Evolutionary conservation across 2,329 filamentous ascomycete species (phyloP).

Genomic region (Westerdykella sp.): DNA sequence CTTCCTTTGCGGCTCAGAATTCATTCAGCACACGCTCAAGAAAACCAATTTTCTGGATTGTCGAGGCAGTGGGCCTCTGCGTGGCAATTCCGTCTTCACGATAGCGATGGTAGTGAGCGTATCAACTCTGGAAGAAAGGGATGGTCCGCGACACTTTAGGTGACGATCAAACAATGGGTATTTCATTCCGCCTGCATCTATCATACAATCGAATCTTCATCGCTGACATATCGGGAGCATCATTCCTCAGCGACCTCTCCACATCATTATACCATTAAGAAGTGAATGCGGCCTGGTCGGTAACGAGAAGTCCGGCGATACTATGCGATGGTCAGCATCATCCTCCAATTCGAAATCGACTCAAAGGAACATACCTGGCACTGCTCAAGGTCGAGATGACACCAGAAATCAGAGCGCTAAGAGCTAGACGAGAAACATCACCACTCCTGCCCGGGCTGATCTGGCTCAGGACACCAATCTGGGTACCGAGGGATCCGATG

Average conservation of each 20-base stretch:
- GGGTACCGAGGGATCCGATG: constrained; percentile 79
- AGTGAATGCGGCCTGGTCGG: constrained; percentile 36
- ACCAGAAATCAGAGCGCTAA: constrained; percentile 72
- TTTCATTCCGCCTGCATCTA: too few relatives aligned
- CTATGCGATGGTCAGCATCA: not conserved
- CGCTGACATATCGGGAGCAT: not conserved
- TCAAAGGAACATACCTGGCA: constrained; percentile 53
- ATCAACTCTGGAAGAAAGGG: too few relatives aligned
- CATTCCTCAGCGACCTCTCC: not conserved
- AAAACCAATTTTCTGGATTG: too few relatives aligned
- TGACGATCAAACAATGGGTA: too few relatives aligned
- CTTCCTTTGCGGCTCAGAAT: too few relatives aligned
- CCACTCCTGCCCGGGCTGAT: constrained; percentile 67
- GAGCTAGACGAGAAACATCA: constrained; percentile 67
- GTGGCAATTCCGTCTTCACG: too few relatives aligned
- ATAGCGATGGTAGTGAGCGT: too few relatives aligned
- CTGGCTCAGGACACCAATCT: constrained; percentile 81
- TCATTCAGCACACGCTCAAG: too few relatives aligned
- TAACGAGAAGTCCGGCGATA: constrained; percentile 55
- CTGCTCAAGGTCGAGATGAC: constrained; percentile 73
- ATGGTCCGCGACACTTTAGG: too few relatives aligned
- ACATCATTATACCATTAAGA: not conserved
- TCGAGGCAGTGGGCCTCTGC: too few relatives aligned
- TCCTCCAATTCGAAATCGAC: constrained; percentile 46
- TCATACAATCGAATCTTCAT: not conserved